phyloP scores from a whole-genome alignment of 768 basidiomycete species.

The Gymnopilus dilepis region DNA sequence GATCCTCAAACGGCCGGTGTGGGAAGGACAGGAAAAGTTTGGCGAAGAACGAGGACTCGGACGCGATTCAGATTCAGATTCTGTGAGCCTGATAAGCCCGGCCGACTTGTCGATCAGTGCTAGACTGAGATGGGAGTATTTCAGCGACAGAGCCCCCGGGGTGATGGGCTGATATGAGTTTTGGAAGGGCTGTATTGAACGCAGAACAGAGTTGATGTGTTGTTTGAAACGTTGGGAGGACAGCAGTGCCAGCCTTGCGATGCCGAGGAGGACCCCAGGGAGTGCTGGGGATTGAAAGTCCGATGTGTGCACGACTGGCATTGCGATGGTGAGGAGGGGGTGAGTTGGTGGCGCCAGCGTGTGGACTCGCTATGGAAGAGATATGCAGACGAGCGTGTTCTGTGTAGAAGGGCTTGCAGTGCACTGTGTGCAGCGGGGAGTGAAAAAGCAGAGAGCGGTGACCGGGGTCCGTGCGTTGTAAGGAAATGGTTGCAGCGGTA shows the following conservation, averaged over 20 bases:
- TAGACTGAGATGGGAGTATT: neutral
- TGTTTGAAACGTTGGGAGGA: neutral
- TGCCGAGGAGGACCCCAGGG: constrained; percentile 5
- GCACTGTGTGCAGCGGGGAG: neutral
- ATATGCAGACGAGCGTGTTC: too few species aligned
- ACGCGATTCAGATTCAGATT: too few species aligned
- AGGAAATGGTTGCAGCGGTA: constrained; percentile 20
- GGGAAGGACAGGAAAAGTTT: neutral
- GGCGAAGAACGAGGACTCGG: too few species aligned
- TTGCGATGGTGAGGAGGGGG: neutral
- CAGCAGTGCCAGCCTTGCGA: neutral
- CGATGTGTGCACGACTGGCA: constrained; percentile 1
- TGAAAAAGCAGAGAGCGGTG: constrained; percentile 4
- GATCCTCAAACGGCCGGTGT: neutral
- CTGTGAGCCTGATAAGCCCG: neutral
- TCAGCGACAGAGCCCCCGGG: too few species aligned
- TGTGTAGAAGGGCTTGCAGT: neutral
- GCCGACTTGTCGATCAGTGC: neutral
- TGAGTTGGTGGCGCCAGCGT: neutral
- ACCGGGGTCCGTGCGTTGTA: constrained; percentile 17
- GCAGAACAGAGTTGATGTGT: neutral
- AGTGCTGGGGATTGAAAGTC: constrained; percentile 7
- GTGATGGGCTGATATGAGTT: neutral
- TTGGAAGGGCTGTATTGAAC: too few species aligned
- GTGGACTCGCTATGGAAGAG: neutral